phyloP scores from a whole-genome alignment of 176 grass and related monocot species.

The Zoysia pacifica region DNA sequence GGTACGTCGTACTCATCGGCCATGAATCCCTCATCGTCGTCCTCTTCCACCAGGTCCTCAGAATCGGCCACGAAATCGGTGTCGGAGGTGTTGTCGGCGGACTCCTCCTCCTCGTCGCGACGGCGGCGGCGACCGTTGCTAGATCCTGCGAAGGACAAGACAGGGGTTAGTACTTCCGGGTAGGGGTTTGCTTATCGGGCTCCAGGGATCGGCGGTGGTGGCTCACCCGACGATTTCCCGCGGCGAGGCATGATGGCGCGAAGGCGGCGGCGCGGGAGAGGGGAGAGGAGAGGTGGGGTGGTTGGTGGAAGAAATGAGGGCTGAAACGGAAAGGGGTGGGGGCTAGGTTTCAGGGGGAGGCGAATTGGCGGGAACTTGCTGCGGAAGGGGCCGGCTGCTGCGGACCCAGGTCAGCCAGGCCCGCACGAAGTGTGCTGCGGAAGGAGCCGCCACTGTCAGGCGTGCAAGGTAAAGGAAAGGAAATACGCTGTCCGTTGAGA shows the following conservation, averaged over 20 bases:
- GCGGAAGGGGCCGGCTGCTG: not conserved
- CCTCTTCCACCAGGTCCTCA: slow-evolving; percentile 5
- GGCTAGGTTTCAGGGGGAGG: slow-evolving; percentile 3
- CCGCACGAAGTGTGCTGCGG: slow-evolving; percentile 22
- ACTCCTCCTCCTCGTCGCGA: slow-evolving; percentile 22
- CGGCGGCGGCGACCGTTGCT: slow-evolving; percentile 35
- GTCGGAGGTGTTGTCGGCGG: slow-evolving; percentile 44
- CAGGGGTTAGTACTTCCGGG: not conserved
- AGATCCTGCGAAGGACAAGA: slow-evolving; percentile 27
- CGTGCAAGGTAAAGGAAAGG: not conserved
- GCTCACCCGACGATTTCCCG: slow-evolving; percentile 12
- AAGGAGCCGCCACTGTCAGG: slow-evolving; percentile 23
- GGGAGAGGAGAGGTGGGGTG: not conserved
- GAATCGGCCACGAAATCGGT: slow-evolving; percentile 42
- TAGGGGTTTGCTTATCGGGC: not conserved
- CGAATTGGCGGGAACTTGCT: slow-evolving; percentile 60
- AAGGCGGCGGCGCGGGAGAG: slow-evolving; percentile 30
- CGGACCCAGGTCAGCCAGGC: not conserved
- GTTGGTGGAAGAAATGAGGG: not conserved
- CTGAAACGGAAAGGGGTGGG: not conserved
- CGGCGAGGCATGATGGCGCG: slow-evolving; percentile 36
- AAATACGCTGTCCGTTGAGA: not conserved
- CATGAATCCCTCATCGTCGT: slow-evolving; percentile 32
- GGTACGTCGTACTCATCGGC: slow-evolving; percentile 21
- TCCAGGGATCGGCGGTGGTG: not conserved